Evolutionary conservation across 176 grass and related monocot genomes (phyloP).

Genomic region (Oryza coarctata): DNA sequence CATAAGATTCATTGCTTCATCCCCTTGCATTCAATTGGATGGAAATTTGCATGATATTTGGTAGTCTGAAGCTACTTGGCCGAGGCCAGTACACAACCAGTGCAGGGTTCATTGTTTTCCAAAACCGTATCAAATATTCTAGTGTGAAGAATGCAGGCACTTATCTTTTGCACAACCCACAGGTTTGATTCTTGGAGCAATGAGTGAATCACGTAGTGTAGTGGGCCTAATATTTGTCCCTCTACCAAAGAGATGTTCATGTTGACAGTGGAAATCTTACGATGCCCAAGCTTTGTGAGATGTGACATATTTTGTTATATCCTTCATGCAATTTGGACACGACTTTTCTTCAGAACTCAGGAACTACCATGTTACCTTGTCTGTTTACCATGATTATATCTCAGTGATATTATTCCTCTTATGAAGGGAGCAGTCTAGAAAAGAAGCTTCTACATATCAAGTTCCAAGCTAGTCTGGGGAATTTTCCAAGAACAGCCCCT

Average conservation of each 20-base stretch:
- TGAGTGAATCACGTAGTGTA: background rate
- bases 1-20: background rate
- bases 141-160: background rate
- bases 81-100: background rate
- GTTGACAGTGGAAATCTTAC: background rate
- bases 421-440: background rate
- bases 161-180: background rate
- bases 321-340: background rate
- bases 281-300: background rate
- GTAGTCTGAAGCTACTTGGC: background rate
- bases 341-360: background rate
- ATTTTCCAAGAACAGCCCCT: slow-evolving; percentile 34
- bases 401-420: background rate
- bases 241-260: background rate
- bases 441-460: background rate
- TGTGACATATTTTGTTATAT: background rate
- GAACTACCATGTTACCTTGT: background rate
- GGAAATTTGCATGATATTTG: no score
- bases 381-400: background rate
- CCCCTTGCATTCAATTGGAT: background rate
- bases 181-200: background rate
- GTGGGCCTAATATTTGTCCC: background rate
- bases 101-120: background rate
- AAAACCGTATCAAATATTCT: background rate
- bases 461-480: background rate